Evolutionary conservation across 2,329 filamentous ascomycete genomes (phyloP).

Genomic region (Aspergillus neotritici): DNA sequence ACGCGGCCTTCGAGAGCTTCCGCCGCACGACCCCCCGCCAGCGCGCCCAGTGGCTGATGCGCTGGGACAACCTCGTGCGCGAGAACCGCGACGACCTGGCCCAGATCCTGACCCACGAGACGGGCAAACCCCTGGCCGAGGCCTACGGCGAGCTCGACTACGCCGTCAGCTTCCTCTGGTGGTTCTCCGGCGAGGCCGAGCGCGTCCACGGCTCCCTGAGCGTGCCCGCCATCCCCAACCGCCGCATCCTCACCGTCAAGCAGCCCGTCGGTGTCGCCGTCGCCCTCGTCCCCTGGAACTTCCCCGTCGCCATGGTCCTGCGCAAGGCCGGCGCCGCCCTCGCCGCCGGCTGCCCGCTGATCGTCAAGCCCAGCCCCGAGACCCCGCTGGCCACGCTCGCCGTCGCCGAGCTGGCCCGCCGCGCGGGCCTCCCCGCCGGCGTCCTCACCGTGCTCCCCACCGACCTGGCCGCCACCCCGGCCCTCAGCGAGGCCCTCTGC

Average conservation of each 20-base stretch:
- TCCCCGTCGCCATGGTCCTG: constrained; percentile 62
- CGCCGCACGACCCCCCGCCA: constrained; percentile 55
- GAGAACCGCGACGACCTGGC: constrained; percentile 59
- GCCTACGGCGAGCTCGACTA: constrained; percentile 54
- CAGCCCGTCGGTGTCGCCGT: constrained; percentile 65
- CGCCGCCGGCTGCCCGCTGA: constrained; percentile 68
- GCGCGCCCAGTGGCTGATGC: constrained; percentile 57
- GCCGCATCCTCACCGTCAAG: constrained; percentile 67
- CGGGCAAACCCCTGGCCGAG: constrained; percentile 53
- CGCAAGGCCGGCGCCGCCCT: constrained; percentile 63
- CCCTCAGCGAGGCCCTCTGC: constrained; percentile 46
- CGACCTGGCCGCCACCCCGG: constrained; percentile 35
- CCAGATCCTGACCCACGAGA: constrained; percentile 58
- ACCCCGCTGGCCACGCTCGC: constrained; percentile 54
- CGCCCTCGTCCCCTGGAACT: constrained; percentile 69
- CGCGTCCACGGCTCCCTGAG: constrained; percentile 59
- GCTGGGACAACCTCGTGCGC: constrained; percentile 61
- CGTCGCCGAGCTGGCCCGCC: constrained; percentile 48
- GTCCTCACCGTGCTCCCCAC: constrained; percentile 58
- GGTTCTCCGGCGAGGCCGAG: constrained; percentile 58
- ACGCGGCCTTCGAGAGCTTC: constrained; percentile 57
- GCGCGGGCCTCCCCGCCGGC: constrained; percentile 55
- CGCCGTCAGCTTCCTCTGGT: constrained; percentile 49
- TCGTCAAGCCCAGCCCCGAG: constrained; percentile 67
- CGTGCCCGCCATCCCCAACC: constrained; percentile 54